Evolutionary conservation across 257 asterid species (phyloP).

Genomic region (Agastache rugosa): DNA sequence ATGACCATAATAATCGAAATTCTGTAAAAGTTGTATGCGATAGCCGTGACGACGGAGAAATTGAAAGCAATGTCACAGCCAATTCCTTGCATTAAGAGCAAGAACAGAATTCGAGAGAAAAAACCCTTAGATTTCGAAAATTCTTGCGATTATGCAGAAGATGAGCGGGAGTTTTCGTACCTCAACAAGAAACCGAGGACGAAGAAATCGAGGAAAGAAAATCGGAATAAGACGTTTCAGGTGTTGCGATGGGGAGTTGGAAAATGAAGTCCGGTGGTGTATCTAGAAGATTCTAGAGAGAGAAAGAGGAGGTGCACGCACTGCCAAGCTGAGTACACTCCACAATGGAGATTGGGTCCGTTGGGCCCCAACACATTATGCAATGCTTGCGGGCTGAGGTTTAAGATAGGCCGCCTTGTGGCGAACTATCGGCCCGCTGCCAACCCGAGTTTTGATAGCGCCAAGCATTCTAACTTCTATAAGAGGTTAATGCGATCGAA

Average conservation of each 20-base stretch:
- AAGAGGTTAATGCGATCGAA: conserved; percentile 22
- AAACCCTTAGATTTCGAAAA: too few relatives aligned
- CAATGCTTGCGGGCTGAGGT: conserved; percentile 47
- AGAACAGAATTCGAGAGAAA: too few relatives aligned
- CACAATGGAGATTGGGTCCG: conserved; percentile 45
- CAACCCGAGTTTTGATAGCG: conserved; percentile 39
- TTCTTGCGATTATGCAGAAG: not conserved
- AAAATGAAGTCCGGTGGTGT: not conserved
- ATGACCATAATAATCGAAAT: too few relatives aligned
- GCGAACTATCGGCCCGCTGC: conserved; percentile 43
- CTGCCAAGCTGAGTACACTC: conserved; percentile 36
- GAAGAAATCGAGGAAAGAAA: not conserved
- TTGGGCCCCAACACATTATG: conserved; percentile 37
- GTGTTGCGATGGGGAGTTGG: not conserved
- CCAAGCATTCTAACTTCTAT: conserved; percentile 44
- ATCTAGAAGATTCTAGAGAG: not conserved
- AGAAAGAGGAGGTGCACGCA: conserved; percentile 29
- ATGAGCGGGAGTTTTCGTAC: not conserved
- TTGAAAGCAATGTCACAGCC: too few relatives aligned
- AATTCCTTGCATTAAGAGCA: too few relatives aligned
- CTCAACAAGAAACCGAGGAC: conserved; percentile 6
- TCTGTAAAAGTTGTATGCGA: too few relatives aligned
- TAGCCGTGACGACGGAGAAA: too few relatives aligned
- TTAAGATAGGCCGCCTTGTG: conserved; percentile 36
- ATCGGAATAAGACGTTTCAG: not conserved